Base-by-base conservation (phyloP, 1,139 yeast species). In the Magnusiomyces clavatus region DNA sequence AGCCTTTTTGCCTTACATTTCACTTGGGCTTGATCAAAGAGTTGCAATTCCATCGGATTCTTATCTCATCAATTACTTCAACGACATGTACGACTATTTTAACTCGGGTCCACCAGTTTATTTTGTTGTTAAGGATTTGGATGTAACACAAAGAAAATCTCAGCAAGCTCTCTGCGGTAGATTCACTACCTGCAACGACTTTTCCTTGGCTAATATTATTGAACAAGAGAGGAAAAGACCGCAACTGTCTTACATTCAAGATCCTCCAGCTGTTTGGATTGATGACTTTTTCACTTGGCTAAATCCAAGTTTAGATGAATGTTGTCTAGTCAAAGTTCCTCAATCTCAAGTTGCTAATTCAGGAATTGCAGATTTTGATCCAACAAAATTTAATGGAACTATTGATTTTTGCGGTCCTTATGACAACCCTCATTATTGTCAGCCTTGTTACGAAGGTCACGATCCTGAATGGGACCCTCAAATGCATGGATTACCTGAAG, bases 91-190 rank as follows among this genome's bases (percentile, higher is more conserved):
- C 63, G 68, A 75, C 2, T 85, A 82, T 63, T 73, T 92, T 55
- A 83, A 85, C 57, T 85, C 86, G 2, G 98, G 97, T 0, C 96
- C 98, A 0, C 98, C 98, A 0, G 77, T 87, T 1, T 92, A 86
- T 63, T 85, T 88, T 66, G 90, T 92, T 36, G 80, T 87, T 19
- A 77, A 78, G 52, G 80, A 78, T 53, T 65, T 81, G 50, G 83
- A 87, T 61, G 72, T 85, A 2, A 86, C 94, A 0, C 56, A 67
- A 11, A 70, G 87, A 51, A 67, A 60, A 0, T 76, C 75, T 48
- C 98, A 92, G 65, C 83, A 83, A 60, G 75, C 79, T 52, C 62
- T 90, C 0, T 92, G 98, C 69, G 96, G 97, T 1, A 78, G 88
- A 56, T 92, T 88, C 63, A 80, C 96, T 0, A 78, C 89, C 0